Evolutionary conservation across 176 grass and related monocot species (phyloP).

Genomic region (Avena sativa): DNA sequence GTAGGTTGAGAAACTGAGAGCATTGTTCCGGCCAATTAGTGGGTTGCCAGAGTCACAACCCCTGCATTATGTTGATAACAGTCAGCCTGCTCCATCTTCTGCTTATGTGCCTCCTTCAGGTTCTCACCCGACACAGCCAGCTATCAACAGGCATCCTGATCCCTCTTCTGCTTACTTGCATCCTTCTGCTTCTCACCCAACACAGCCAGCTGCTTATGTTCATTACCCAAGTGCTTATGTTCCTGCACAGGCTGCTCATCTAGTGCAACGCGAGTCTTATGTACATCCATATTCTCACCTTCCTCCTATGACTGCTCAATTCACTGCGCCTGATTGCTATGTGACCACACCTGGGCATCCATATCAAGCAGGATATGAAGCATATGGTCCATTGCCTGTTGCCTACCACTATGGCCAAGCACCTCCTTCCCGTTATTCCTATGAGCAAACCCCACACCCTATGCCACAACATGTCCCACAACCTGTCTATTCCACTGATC

Average conservation of each 20-base stretch:
- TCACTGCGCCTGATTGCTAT: neutral
- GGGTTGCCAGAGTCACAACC: constrained; percentile 37
- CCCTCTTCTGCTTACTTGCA: neutral
- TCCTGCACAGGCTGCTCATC: constrained; percentile 1
- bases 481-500: constrained; percentile 22
- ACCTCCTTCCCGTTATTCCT: neutral
- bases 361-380: constrained; percentile 31
- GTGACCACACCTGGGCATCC: constrained; percentile 24
- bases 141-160: constrained; percentile 20
- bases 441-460: constrained; percentile 28
- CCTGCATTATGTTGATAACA: constrained; percentile 42
- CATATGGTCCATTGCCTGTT: constrained; percentile 26
- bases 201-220: constrained; percentile 34
- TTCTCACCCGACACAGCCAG: constrained; percentile 4
- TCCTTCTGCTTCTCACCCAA: neutral
- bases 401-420: constrained; percentile 38
- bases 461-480: constrained; percentile 14
- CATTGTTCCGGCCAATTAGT: constrained; percentile 53
- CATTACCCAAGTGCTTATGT: constrained; percentile 36
- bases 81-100: constrained; percentile 20
- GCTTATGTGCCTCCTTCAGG: neutral
- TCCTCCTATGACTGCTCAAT: constrained; percentile 15
- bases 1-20: constrained; percentile 61
- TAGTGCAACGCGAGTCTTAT: constrained; percentile 17
- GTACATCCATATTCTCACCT: constrained; percentile 33